phyloP scores from a whole-genome alignment of 2,329 filamentous ascomycete species.

The Xylaria polymorpha region DNA sequence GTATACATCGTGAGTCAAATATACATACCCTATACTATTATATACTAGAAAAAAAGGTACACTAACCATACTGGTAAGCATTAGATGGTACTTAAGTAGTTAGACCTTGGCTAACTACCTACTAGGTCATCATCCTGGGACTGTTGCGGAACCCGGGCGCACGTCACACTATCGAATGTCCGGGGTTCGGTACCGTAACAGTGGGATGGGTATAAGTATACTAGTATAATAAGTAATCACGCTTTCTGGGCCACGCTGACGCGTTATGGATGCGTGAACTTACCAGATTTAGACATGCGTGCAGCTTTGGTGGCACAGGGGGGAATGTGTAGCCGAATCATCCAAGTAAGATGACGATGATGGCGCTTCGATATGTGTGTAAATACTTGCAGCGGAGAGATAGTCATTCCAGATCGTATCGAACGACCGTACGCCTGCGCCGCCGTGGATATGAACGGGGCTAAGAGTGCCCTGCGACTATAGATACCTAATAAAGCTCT shows the following conservation, averaged over 20 bases:
- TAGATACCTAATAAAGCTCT: background rate
- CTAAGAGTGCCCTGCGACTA: background rate
- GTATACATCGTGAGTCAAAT: background rate
- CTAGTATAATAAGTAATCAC: background rate
- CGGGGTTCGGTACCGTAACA: slow-evolving; percentile 17
- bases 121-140: background rate
- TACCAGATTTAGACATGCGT: slow-evolving; percentile 26
- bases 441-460: background rate
- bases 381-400: background rate
- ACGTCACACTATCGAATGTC: slow-evolving; percentile 12
- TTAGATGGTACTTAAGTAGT: background rate
- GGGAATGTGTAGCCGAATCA: slow-evolving; percentile 21
- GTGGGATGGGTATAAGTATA: slow-evolving; percentile 1
- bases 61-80: background rate
- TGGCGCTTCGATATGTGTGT: background rate
- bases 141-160: background rate
- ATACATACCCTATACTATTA: background rate
- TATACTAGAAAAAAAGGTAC: background rate
- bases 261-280: slow-evolving; percentile 15
- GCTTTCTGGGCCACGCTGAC: background rate
- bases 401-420: background rate
- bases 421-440: background rate
- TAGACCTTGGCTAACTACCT: background rate
- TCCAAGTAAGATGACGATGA: background rate
- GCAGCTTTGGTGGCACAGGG: slow-evolving; percentile 2